Conservation (phyloP, 148 eudicot species). For the Chenopodium suecicum region DNA sequence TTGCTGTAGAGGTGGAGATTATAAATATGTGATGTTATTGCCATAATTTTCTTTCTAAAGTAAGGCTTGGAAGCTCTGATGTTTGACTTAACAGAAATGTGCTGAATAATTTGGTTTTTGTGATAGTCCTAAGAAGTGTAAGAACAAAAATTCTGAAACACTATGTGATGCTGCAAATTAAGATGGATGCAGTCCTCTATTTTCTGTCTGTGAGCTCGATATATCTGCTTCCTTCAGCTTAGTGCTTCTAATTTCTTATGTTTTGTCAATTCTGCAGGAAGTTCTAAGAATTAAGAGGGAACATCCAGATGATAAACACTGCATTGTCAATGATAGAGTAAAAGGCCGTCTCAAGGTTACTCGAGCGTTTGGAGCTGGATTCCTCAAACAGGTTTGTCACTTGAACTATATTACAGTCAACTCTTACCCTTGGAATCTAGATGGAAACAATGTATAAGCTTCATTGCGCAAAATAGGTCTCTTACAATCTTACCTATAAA, state of each 20-base stretch:
- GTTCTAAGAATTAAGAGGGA: constrained; percentile 83
- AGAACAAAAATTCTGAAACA: not conserved
- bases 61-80: not conserved
- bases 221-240: not conserved
- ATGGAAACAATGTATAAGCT: not conserved
- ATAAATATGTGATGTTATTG: not conserved
- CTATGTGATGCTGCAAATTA: not conserved
- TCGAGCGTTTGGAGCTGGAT: constrained; percentile 99
- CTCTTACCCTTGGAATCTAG: not conserved
- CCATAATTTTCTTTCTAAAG: not conserved
- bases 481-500: not conserved
- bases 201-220: not conserved
- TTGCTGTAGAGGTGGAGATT: not conserved
- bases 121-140: not conserved
- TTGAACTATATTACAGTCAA: not conserved
- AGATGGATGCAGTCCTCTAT: not conserved
- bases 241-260: not conserved
- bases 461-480: not conserved
- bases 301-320: constrained; percentile 91
- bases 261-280: constrained; percentile 53
- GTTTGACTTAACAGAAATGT: not conserved
- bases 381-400: constrained; percentile 84
- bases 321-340: constrained; percentile 96
- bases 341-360: constrained; percentile 98
- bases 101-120: not conserved